Percentiles rank a stretch among this genome's conserved stretches.
Conservation (phyloP, 371 early-diverging fungal genomes). For the Mucor plumbeus region DNA sequence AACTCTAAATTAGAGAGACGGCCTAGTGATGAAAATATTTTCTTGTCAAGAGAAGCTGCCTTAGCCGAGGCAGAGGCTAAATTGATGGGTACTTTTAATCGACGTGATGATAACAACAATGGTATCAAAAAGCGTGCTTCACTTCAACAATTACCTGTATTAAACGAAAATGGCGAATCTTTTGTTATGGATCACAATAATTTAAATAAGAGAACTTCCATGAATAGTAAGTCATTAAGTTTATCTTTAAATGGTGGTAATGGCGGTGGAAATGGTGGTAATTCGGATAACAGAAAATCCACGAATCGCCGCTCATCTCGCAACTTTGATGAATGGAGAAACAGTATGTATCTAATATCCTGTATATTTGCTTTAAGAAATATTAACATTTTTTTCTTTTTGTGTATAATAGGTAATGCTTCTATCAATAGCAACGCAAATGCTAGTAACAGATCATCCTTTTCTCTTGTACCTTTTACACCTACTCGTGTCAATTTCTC, state of each 20-base stretch:
- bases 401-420: background rate
- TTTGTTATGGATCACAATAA: conserved; percentile 19
- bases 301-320: conserved; percentile 48
- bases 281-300: conserved; percentile 30
- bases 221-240: conserved; percentile 33
- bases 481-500: conserved; percentile 57
- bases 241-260: conserved; percentile 18
- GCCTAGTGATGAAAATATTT: conserved; percentile 39
- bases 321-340: conserved; percentile 55
- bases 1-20: conserved; percentile 15
- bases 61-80: conserved; percentile 60
- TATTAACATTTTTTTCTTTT: background rate
- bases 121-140: conserved; percentile 43
- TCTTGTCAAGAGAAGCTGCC: conserved; percentile 45
- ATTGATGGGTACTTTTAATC: conserved; percentile 53
- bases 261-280: conserved; percentile 11
- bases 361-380: background rate
- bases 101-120: conserved; percentile 20
- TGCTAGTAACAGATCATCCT: conserved; percentile 6
- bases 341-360: conserved; percentile 21
- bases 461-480: conserved; percentile 50
- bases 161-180: conserved; percentile 42
- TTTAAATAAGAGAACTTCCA: conserved; percentile 15
- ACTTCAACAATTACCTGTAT: conserved; percentile 46
- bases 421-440: background rate